A percentile compares a stretch with the other conserved stretches of the same genome.
Evolutionary conservation across 768 basidiomycete genomes (phyloP).

Genomic region (Tulasnella sp.): DNA sequence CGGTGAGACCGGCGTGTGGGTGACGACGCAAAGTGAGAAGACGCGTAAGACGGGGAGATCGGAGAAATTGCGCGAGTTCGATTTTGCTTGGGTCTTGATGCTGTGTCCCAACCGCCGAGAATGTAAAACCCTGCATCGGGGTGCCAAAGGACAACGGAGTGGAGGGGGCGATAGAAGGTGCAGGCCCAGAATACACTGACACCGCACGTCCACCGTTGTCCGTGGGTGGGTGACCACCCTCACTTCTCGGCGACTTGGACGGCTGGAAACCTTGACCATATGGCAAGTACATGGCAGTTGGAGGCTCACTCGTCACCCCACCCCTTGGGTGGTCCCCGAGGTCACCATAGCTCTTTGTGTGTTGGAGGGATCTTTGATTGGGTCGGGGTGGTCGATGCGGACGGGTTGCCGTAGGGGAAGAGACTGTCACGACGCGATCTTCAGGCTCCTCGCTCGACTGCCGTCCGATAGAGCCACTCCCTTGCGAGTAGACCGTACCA

Average conservation of each 20-base stretch:
- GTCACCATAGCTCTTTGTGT: slow-evolving; percentile 8
- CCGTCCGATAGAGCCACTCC: neutral
- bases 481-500: neutral
- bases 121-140: neutral
- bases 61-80: slow-evolving; percentile 73
- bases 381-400: neutral
- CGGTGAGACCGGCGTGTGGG: slow-evolving; percentile 66
- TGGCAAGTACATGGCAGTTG: too few relatives aligned
- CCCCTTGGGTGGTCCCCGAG: neutral
- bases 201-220: neutral
- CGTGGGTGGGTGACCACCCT: neutral
- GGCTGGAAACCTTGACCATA: too few relatives aligned
- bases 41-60: slow-evolving; percentile 74
- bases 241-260: neutral
- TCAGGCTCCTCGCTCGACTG: slow-evolving; percentile 1
- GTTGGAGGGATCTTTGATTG: neutral
- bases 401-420: neutral
- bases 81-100: slow-evolving; percentile 34
- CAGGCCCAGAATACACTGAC: neutral
- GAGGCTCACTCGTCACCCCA: too few relatives aligned
- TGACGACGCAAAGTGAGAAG: slow-evolving; percentile 64
- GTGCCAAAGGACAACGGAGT: neutral
- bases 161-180: neutral
- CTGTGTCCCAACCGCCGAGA: neutral
- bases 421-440: neutral